Base-by-base conservation (phyloP, 2,329 filamentous ascomycete species). In the Botrytis tulipae region DNA sequence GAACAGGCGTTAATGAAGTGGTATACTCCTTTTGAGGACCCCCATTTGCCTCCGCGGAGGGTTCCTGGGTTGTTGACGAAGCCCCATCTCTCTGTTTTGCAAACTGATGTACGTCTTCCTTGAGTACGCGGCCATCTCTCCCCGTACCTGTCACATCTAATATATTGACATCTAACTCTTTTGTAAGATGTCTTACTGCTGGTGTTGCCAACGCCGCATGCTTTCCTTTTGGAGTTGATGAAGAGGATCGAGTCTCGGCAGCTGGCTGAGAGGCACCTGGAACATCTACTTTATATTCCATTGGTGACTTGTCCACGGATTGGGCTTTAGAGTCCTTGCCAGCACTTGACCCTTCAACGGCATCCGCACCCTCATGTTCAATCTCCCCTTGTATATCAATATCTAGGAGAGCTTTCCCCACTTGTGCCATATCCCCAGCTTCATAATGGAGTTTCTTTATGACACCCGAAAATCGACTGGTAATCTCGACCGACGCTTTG, bases 391-490 rank as follows among this genome's bases (percentile, higher is more conserved):
- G 90, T 77, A 98, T 95, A 82, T 98, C 95, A 76, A 98, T 98
- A 80, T 98, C 95, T 76, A 97, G 92, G 80, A 98, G 90, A 22
- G 95, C 92, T 89, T 96, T 95, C 77, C 96, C 96, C 40, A 98
- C 97, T 80, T 93, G 94, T 70, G 95, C 95, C 88, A 98, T 97
- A 78, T 98, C 96, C 77, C 97, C 96, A 46, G 94, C 91, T 76
- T 98, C 94, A 82, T 97, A 98, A 84, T 98, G 90, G 62, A 99
- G 86, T 84, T 95, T 98, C 86, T 97, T 98, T 78, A 99, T 95
- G 0, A 98, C 92, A 35, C 96, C 96, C 73, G 95, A 91, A 83
- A 97, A 99, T 71, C 96, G 91, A 79, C 95, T 98, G 57, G 96
- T 98, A 78, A 99, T 99, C 87, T 98, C 88, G 35, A 91, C 89